Conservation (phyloP, 805 yeast genomes). For the Saccharomycopsis vini region DNA sequence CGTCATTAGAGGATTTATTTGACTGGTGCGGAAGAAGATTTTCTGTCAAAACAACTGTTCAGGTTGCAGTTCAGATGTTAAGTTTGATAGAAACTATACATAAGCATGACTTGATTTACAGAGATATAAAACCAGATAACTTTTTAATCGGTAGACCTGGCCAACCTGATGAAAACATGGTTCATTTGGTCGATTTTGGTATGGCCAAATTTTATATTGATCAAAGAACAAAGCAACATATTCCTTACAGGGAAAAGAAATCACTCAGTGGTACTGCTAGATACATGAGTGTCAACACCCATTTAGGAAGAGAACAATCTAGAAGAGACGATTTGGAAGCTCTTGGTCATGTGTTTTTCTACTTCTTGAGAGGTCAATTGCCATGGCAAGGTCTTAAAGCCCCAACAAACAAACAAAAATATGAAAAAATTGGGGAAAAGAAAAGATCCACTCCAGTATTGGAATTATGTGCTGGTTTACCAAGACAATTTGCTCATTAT, state of each 20-base stretch:
- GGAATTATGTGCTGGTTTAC: constrained; percentile 82
- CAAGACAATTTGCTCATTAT: constrained; percentile 89
- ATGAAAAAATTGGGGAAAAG: constrained; percentile 95
- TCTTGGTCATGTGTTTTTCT: constrained; percentile 92
- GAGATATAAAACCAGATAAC: constrained; percentile 97
- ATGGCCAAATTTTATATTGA: constrained; percentile 98
- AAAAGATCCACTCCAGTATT: constrained; percentile 81
- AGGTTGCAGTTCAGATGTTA: constrained; percentile 93
- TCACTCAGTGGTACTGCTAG: constrained; percentile 97
- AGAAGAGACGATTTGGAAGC: constrained; percentile 96
- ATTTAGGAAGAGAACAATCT: constrained; percentile 92
- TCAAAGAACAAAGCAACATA: constrained; percentile 90
- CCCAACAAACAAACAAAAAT: constrained; percentile 94
- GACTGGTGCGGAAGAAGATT: constrained; percentile 98
- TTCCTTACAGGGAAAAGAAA: constrained; percentile 94
- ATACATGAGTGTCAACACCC: constrained; percentile 96
- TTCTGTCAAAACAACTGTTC: constrained; percentile 79
- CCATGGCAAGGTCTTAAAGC: constrained; percentile 99
- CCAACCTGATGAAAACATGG: constrained; percentile 71
- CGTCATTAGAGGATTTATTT: constrained; percentile 89
- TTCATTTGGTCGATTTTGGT: constrained; percentile 92
- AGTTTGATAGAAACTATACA: constrained; percentile 79
- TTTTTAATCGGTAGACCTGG: constrained; percentile 88
- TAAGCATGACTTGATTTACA: constrained; percentile 80
- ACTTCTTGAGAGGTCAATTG: constrained; percentile 84